phyloP scores from a whole-genome alignment of 257 asterid genomes.

The Gardenia jasminoides region DNA sequence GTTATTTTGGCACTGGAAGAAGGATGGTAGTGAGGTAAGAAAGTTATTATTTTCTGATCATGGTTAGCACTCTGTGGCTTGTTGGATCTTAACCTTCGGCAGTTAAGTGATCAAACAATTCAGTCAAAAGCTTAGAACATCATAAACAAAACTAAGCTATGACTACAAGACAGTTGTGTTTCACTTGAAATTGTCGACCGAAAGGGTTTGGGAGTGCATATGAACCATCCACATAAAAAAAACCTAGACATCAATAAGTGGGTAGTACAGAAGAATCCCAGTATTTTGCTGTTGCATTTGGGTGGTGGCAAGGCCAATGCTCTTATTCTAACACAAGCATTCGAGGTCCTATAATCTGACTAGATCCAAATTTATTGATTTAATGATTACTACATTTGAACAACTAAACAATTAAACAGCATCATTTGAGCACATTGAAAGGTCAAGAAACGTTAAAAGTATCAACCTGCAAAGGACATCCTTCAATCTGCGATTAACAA shows the following conservation, averaged over 20 bases:
- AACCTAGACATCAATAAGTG: slow-evolving; percentile 28
- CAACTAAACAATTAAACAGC: slow-evolving; percentile 14
- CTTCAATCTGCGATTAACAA: slow-evolving; percentile 3
- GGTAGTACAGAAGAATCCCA: slow-evolving; percentile 26
- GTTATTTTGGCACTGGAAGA: neutral
- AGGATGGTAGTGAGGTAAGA: neutral
- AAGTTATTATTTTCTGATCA: neutral
- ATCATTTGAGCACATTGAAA: slow-evolving; percentile 26
- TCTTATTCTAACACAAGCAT: slow-evolving; percentile 14
- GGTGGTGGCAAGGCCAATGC: slow-evolving; percentile 24
- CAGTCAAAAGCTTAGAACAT: slow-evolving; percentile 18
- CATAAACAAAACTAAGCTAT: slow-evolving; percentile 18
- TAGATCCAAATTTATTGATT: neutral
- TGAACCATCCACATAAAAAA: slow-evolving; percentile 37
- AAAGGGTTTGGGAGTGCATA: slow-evolving; percentile 33
- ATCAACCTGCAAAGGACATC: neutral
- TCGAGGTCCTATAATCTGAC: neutral
- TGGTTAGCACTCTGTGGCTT: neutral
- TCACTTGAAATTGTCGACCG: slow-evolving; percentile 31
- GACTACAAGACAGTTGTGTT: slow-evolving; percentile 33
- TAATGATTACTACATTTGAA: neutral
- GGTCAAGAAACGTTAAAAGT: slow-evolving; percentile 18
- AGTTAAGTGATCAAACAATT: slow-evolving; percentile 20
- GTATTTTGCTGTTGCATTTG: slow-evolving; percentile 15
- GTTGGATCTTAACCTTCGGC: slow-evolving; percentile 1